Evolutionary conservation across 352 stramenopile genomes (phyloP), one percentile per base, ranked within the genome.

Genomic region (Thalassiosira hispida): DNA sequence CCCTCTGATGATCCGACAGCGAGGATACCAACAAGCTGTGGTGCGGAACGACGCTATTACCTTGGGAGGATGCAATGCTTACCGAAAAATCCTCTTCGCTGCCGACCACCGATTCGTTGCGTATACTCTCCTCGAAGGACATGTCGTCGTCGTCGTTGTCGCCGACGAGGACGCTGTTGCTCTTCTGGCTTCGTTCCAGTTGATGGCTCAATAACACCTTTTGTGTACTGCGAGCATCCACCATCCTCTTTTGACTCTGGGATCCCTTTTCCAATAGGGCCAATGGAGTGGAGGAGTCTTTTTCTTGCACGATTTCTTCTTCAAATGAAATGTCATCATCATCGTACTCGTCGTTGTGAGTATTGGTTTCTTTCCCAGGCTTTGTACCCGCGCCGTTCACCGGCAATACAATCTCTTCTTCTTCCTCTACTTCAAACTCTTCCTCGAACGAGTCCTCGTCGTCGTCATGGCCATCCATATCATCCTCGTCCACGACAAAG

Each of bases 111-210:
- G 23, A 68, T 29, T 74, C 52, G 49, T 64, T 40, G 18, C 60
- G 22, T 1, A 79, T 29, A 33, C 61, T 67, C 16, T 71, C 69
- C 20, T 78, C 69, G 42, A 78, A 64, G 25, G 20, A 60, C 14
- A 62, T 25, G 20, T 53, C 40, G 1, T 68, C 59, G 56, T 66
- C 18, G 12, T 38, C 38, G 33, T 8, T 16, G 16, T 52, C 31
- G 44, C 1, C n/a, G 7, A 25, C n/a, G 7, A n/a, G 11, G 11
- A 2, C n/a, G 6, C 11, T 53, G 8, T 7, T 53, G 3, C 22
- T 53, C 5, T n/a, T n/a, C 16, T 53, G 7, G 55, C 33, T 63
- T 29, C 18, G 46, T 42, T 2, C 35, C 25, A 11, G 40, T 31
- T n/a, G 1, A 1, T 63, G 14, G 2, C 27, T 20, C 55, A 14